Evolutionary conservation across 1,284 basidiomycete species (phyloP).

Genomic region (Mrakiaceae sp.): DNA sequence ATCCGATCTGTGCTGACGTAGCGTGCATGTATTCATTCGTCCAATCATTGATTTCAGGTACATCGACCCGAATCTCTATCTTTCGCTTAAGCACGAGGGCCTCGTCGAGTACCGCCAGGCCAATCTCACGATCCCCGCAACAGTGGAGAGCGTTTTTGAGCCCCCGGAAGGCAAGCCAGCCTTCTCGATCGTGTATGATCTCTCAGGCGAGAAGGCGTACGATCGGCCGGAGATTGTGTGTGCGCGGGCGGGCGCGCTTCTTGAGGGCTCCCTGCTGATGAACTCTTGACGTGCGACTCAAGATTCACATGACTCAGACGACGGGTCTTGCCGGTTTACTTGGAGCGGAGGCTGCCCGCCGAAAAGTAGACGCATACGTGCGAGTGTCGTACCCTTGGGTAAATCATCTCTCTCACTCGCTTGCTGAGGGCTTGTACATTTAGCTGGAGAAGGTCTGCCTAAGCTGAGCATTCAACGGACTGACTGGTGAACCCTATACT

Average conservation of each 20-base stretch:
- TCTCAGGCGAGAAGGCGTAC: conserved; percentile 60
- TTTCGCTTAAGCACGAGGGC: conserved; percentile 29
- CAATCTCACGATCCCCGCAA: conserved; percentile 60
- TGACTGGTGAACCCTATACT: neutral
- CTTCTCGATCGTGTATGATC: conserved; percentile 66
- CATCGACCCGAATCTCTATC: neutral
- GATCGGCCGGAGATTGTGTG: conserved; percentile 57
- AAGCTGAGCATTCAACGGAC: neutral
- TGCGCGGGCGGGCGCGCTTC: conserved; percentile 21
- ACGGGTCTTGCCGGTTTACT: conserved; percentile 53
- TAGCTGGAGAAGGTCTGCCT: neutral
- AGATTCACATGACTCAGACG: conserved; percentile 53
- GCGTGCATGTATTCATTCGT: too few species aligned
- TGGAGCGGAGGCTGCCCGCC: conserved; percentile 58
- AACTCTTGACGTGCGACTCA: neutral
- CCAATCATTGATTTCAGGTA: neutral
- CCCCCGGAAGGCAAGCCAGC: conserved; percentile 51
- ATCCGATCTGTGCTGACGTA: neutral
- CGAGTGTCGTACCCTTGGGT: conserved; percentile 50
- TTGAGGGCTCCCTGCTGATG: too few species aligned
- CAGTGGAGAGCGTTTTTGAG: conserved; percentile 53
- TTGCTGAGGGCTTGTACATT: too few species aligned
- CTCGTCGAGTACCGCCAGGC: conserved; percentile 61
- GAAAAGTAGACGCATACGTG: conserved; percentile 57
- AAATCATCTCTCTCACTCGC: conserved; percentile 24